Conservation (phyloP, 1,284 basidiomycete species). For the Pyrrhoderma noxium region DNA sequence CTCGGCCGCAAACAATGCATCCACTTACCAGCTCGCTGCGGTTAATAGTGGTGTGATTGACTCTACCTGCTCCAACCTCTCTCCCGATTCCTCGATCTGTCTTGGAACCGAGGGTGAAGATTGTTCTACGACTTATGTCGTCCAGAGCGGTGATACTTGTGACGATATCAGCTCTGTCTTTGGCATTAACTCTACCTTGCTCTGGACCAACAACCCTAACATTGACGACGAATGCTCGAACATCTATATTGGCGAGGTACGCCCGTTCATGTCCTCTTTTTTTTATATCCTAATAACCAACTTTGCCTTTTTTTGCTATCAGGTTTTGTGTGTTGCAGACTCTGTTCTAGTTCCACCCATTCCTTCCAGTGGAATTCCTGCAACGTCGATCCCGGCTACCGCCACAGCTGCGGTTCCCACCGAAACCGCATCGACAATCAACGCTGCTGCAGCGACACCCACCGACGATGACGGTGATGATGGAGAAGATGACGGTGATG, state of each 20-base stretch:
- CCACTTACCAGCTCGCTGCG: conserved; percentile 69
- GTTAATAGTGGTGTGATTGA: conserved; percentile 42
- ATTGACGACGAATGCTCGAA: conserved; percentile 49
- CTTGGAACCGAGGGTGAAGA: conserved; percentile 42
- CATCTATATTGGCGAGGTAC: conserved; percentile 61
- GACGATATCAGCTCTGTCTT: conserved; percentile 32
- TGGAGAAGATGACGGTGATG: conserved; percentile 24
- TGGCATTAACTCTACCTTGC: conserved; percentile 43
- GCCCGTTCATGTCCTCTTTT: not conserved
- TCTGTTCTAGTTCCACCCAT: conserved; percentile 34
- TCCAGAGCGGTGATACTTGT: conserved; percentile 45
- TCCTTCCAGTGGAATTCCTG: conserved; percentile 30
- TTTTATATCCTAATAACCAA: not conserved
- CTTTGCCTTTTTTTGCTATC: not conserved
- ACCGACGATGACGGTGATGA: conserved; percentile 17
- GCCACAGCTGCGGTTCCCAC: conserved; percentile 23
- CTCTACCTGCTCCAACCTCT: conserved; percentile 48
- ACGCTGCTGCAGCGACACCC: conserved; percentile 19
- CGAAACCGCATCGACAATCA: conserved; percentile 21
- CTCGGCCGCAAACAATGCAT: conserved; percentile 54
- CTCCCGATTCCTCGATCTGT: conserved; percentile 40
- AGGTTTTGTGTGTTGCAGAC: conserved; percentile 48
- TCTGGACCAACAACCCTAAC: conserved; percentile 63
- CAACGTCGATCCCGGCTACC: conserved; percentile 30
- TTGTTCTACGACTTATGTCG: conserved; percentile 42